phyloP scores from a whole-genome alignment of 345 rosid species.

The Eucalyptus regnans region DNA sequence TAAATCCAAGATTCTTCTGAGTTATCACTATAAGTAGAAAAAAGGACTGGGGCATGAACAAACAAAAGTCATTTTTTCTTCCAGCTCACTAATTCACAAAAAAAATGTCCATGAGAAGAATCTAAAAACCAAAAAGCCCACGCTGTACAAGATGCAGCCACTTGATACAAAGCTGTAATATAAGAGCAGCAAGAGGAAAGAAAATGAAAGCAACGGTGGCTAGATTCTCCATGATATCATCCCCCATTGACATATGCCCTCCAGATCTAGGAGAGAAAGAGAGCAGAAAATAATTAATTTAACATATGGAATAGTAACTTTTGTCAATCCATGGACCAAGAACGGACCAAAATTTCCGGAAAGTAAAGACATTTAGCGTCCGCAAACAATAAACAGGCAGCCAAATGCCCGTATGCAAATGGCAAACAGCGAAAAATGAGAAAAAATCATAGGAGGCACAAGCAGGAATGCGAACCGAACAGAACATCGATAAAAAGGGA shows the following conservation, averaged over 20 bases:
- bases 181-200: background rate
- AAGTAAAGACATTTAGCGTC: background rate
- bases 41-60: background rate
- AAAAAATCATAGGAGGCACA: background rate
- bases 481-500: background rate
- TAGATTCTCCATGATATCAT: background rate
- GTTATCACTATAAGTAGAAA: background rate
- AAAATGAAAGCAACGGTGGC: background rate
- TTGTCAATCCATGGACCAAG: background rate
- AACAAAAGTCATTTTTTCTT: background rate
- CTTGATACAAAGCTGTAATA: background rate
- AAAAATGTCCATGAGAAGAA: background rate
- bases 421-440: background rate
- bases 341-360: background rate
- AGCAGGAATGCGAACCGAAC: background rate
- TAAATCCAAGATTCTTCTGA: background rate
- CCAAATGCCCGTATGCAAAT: background rate
- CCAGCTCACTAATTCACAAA: background rate
- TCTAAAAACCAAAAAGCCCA: background rate
- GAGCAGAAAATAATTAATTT: background rate
- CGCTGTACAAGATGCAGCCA: background rate
- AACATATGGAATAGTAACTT: background rate
- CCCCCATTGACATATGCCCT: background rate
- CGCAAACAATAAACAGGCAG: background rate
- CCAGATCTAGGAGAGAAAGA: background rate